Conservation (phyloP, 73 alveolate species). For the Paramecium biaurelia region DNA sequence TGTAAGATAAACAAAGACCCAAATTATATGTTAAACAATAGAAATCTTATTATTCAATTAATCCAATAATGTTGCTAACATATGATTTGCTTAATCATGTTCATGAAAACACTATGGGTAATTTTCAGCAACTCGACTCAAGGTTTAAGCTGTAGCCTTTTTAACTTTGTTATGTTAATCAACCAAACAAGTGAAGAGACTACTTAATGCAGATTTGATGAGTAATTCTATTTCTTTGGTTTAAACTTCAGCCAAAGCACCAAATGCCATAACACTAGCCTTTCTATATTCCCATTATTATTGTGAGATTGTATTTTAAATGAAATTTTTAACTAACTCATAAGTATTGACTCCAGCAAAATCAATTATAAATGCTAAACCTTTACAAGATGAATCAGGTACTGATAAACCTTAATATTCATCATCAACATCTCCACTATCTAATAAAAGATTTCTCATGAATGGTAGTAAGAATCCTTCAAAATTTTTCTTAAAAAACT, state of each 20-base stretch:
- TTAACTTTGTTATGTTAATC: background rate
- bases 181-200: background rate
- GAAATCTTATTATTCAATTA: background rate
- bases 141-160: conserved; percentile 3
- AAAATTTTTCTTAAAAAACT: background rate
- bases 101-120: background rate
- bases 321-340: background rate
- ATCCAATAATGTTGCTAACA: background rate
- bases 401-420: conserved; percentile 16
- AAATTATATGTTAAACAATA: background rate
- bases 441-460: background rate
- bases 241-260: conserved; percentile 28
- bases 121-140: background rate
- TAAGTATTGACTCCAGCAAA: background rate
- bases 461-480: background rate
- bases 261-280: conserved; percentile 38
- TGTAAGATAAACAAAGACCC: background rate
- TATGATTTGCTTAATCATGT: background rate
- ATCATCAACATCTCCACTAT: conserved; percentile 10
- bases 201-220: background rate
- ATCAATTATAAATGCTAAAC: background rate
- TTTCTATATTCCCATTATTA: background rate
- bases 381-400: background rate
- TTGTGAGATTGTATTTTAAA: background rate
- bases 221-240: background rate